Base-by-base conservation (phyloP, 352 stramenopile species). In the Phytophthora foliorum region DNA sequence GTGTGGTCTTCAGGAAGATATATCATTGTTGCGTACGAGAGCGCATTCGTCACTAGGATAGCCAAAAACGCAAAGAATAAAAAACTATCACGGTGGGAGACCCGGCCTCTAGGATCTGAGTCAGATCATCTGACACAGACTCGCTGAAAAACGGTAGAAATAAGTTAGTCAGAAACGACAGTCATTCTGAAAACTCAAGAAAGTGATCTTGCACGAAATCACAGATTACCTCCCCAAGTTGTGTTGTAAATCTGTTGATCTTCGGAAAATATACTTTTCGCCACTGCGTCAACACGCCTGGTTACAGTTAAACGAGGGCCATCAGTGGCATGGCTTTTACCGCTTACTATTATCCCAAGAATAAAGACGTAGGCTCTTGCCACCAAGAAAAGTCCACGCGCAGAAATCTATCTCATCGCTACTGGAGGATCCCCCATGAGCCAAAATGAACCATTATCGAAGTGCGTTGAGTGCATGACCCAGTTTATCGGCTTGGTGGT, bases 371-470 rank as follows among this genome's bases (percentile, higher is more conserved):
- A 69, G 0, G 51, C 58, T 14, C 67, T 4, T 3, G 36, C 55
- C 2, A 67, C 29, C 16, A 69, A 17, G 6, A 24, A 49, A 16
- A 72, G 39, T 1, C 64, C 48, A 14, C 48, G 31, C 0, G 60
- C 21, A 17, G 54, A 51, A 21, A 65, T 44, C 21, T 48, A 44
- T 8, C 67, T 62, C 2, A 72, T 41, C 1, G 52, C 17, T 27
- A 16, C 22, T 2, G 39, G 42, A 29, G 48, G 55, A 14, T 75
- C 55, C 0, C 67, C 45, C 7, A 75, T 46, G 1, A 69, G 52
- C 72, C 67, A 80, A 29, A 80, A 80, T 6, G 52, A 54, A 0
- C 72, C 72, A 17, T 62, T 42, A n/a, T 80, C 72, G 21, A 77
- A 69, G 19, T 32, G 8, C 34, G 62, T 16, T 0, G 67, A 74